phyloP scores from a whole-genome alignment of 345 rosid genomes.

The Aethionema arabicum region DNA sequence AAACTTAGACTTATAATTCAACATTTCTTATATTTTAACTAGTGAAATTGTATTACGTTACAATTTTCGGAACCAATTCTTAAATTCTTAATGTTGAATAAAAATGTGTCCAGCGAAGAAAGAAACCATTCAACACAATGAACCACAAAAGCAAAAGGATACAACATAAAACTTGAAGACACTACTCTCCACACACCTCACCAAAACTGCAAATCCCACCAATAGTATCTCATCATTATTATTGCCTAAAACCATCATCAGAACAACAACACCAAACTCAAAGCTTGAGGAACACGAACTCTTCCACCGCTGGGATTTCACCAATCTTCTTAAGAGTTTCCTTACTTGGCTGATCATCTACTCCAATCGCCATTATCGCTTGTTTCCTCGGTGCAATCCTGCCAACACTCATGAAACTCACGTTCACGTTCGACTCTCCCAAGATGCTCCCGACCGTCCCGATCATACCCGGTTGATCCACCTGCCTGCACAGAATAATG shows the following conservation, averaged over 20 bases:
- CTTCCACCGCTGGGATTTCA: constrained; percentile 66
- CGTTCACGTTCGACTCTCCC: constrained; percentile 81
- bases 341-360: constrained; percentile 69
- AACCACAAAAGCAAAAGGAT: no score
- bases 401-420: constrained; percentile 88
- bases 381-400: constrained; percentile 88
- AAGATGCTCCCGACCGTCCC: constrained; percentile 74
- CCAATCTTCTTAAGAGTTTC: constrained; percentile 71
- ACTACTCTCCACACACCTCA: no score
- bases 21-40: no score
- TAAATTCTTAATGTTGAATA: no score
- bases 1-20: no score
- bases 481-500: constrained; percentile 80
- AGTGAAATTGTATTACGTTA: no score
- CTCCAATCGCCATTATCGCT: constrained; percentile 93
- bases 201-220: no score
- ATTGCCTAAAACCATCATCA: not conserved
- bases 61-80: no score
- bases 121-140: no score
- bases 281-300: constrained; percentile 81
- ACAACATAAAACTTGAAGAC: no score
- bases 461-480: constrained; percentile 92
- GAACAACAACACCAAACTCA: constrained; percentile 33
- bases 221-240: no score
- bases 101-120: no score